These are phyloP conservation scores for Botrytis medusae DNA, from an alignment of 2,329 filamentous ascomycete genomes.

Conservation along the genomic window DNA sequence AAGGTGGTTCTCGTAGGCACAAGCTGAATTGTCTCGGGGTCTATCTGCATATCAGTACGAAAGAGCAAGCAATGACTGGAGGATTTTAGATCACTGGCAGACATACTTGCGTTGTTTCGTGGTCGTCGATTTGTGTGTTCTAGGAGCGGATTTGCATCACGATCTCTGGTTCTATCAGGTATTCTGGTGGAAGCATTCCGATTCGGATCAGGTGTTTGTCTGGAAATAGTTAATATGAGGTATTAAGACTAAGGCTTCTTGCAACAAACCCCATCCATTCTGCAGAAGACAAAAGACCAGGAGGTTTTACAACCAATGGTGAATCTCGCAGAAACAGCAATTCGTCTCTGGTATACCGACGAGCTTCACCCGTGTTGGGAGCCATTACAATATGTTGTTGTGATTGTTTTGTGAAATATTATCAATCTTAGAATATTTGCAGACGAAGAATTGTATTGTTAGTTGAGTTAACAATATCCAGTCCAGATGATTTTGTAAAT, in stretches of 20 bases:
- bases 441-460: not conserved
- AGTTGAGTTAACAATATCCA: not conserved
- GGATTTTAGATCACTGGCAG: slow-evolving; percentile 14
- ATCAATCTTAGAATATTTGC: not conserved
- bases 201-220: slow-evolving; percentile 36
- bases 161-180: slow-evolving; percentile 51
- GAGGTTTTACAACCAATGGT: slow-evolving; percentile 74
- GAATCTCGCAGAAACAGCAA: slow-evolving; percentile 76
- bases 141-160: slow-evolving; percentile 35
- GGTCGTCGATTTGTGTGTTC: slow-evolving; percentile 49
- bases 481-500: not conserved
- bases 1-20: slow-evolving; percentile 83
- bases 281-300: slow-evolving; percentile 76
- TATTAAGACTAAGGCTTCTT: not conserved
- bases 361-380: slow-evolving; percentile 31
- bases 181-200: slow-evolving; percentile 35
- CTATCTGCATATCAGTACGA: slow-evolving; percentile 43
- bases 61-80: slow-evolving; percentile 26
- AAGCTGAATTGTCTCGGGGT: slow-evolving; percentile 78
- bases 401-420: not conserved
- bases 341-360: slow-evolving; percentile 69
- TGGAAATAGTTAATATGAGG: slow-evolving; percentile 31
- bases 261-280: slow-evolving; percentile 88
- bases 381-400: slow-evolving; percentile 29
- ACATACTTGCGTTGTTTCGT: slow-evolving; percentile 55